Conservation (phyloP, 805 yeast species). For the Candida anglica region DNA sequence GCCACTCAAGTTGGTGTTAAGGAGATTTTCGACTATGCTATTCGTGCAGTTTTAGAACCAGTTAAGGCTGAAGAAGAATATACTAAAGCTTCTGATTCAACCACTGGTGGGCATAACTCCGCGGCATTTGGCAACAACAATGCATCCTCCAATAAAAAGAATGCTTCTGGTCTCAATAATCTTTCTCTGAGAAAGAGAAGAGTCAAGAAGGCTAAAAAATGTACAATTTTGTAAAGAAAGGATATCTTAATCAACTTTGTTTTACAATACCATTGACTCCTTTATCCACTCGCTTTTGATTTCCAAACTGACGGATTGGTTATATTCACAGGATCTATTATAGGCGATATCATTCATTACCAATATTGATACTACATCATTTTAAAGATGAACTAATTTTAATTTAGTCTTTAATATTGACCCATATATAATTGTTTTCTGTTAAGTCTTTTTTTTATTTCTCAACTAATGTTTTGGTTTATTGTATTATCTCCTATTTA, state of each 20-base stretch:
- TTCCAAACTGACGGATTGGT: too few relatives aligned
- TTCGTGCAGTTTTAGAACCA: slow-evolving; percentile 60
- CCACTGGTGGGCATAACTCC: not conserved
- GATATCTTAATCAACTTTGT: too few relatives aligned
- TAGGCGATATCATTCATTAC: too few relatives aligned
- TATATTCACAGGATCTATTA: too few relatives aligned
- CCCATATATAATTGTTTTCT: not conserved
- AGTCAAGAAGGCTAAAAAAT: slow-evolving; percentile 33
- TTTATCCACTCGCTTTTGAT: too few relatives aligned
- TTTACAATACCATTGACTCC: too few relatives aligned
- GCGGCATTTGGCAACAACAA: not conserved
- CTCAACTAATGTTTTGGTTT: not conserved
- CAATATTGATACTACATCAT: too few relatives aligned
- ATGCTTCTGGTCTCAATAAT: slow-evolving; percentile 9
- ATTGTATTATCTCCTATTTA: not conserved
- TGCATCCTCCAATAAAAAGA: slow-evolving; percentile 7
- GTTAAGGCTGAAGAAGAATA: slow-evolving; percentile 22
- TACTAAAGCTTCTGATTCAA: slow-evolving; percentile 5
- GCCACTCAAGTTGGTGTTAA: slow-evolving; percentile 84
- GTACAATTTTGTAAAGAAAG: slow-evolving; percentile 39
- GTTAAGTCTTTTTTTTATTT: not conserved
- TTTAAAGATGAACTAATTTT: too few relatives aligned
- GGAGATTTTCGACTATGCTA: slow-evolving; percentile 80
- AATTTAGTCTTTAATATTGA: slow-evolving; percentile 1
- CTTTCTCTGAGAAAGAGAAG: slow-evolving; percentile 17